phyloP scores from a whole-genome alignment of 371 early-diverging fungal genomes.

The Smittium mucronatum region DNA sequence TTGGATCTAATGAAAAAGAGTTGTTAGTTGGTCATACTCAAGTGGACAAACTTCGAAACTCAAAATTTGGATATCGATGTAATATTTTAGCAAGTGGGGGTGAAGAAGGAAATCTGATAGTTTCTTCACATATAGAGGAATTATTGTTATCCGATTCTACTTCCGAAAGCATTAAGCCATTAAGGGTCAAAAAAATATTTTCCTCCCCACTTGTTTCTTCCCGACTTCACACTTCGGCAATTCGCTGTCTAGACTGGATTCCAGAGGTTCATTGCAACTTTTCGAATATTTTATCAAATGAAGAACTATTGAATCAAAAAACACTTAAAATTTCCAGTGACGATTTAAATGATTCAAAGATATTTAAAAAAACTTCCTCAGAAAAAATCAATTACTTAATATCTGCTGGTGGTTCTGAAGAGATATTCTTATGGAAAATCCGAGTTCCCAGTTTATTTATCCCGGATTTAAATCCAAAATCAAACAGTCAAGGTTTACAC shows the following conservation, averaged over 20 bases:
- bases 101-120: neutral
- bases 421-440: conserved; percentile 4
- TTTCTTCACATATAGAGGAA: neutral
- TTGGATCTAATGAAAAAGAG: neutral
- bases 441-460: neutral
- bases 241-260: neutral
- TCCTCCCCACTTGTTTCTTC: neutral
- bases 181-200: neutral
- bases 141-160: neutral
- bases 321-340: neutral
- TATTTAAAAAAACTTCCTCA: neutral
- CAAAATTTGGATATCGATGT: neutral
- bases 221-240: neutral
- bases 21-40: neutral
- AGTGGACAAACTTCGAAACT: neutral
- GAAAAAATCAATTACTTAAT: neutral
- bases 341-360: neutral
- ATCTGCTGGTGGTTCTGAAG: conserved; percentile 7
- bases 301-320: neutral
- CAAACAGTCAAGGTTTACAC: neutral
- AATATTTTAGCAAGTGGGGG: conserved; percentile 4
- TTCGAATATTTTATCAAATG: neutral
- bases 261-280: no score
- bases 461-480: neutral
- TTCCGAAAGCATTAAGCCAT: neutral